These are phyloP conservation scores for Lodderomyces parapsilosis DNA, from an alignment of 1,139 yeast genomes.

Conservation along the genomic window DNA sequence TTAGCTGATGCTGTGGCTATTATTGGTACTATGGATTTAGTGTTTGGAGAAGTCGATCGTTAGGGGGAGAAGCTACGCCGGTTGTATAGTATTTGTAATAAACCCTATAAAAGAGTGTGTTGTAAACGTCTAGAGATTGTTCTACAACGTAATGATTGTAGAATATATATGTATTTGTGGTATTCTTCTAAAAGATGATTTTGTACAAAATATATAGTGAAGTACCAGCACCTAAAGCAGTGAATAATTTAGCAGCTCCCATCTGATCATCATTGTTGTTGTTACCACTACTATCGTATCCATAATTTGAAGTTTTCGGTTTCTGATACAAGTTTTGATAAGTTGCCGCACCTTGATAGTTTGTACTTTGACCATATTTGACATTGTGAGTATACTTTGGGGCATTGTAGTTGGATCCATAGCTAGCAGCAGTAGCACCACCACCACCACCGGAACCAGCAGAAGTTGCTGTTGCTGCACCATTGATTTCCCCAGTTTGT, in stretches of 20 bases:
- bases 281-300: neutral
- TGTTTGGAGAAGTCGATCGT: slow-evolving; percentile 93
- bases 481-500: neutral
- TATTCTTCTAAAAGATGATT: slow-evolving; percentile 9
- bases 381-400: slow-evolving; percentile 5
- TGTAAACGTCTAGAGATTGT: too few species aligned
- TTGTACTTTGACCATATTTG: slow-evolving; percentile 10
- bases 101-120: too few species aligned
- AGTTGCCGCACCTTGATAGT: slow-evolving; percentile 8
- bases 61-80: too few species aligned
- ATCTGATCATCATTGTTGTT: slow-evolving; percentile 19
- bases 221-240: slow-evolving; percentile 34
- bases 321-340: slow-evolving; percentile 35
- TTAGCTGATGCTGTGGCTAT: slow-evolving; percentile 93
- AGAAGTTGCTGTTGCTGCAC: neutral
- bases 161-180: too few species aligned
- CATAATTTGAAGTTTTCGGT: slow-evolving; percentile 16
- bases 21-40: slow-evolving; percentile 94
- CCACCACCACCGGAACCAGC: neutral
- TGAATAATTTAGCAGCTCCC: slow-evolving; percentile 21
- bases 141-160: too few species aligned
- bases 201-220: slow-evolving; percentile 28
- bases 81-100: too few species aligned
- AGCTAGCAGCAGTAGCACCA: neutral
- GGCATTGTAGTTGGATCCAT: neutral